Conservation (phyloP, 148 eudicot genomes). For the Oxyria digyna region DNA sequence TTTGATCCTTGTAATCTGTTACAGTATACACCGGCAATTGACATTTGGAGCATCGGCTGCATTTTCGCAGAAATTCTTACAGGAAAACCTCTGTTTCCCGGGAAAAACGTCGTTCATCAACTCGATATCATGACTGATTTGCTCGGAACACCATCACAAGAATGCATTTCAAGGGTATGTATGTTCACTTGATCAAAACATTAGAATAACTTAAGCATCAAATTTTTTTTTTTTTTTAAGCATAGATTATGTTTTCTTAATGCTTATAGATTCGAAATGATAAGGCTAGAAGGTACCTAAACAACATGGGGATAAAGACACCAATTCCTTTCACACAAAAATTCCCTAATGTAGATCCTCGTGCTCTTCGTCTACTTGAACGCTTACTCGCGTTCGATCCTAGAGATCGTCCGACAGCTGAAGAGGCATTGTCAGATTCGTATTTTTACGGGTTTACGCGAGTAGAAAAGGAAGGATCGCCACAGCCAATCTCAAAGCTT, state of each 20-base stretch:
- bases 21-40: slow-evolving; percentile 17
- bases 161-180: slow-evolving; percentile 12
- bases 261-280: slow-evolving; percentile 43
- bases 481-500: slow-evolving; percentile 34
- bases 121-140: slow-evolving; percentile 15
- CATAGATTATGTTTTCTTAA: neutral
- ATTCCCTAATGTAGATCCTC: slow-evolving; percentile 76
- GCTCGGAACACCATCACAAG: slow-evolving; percentile 14
- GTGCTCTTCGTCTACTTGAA: slow-evolving; percentile 75
- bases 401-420: slow-evolving; percentile 78
- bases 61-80: slow-evolving; percentile 15
- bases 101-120: slow-evolving; percentile 14
- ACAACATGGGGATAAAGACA: slow-evolving; percentile 60
- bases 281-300: slow-evolving; percentile 72
- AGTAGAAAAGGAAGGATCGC: slow-evolving; percentile 33
- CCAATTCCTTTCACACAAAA: slow-evolving; percentile 62
- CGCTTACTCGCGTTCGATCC: slow-evolving; percentile 97
- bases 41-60: slow-evolving; percentile 18
- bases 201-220: neutral
- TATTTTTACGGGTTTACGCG: slow-evolving; percentile 35
- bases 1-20: neutral
- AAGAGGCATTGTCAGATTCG: slow-evolving; percentile 47
- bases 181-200: neutral
- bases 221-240: neutral
- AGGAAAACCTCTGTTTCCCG: slow-evolving; percentile 14